Evolutionary conservation across 2,329 filamentous ascomycete species (phyloP).

Genomic region (Paracoccidioides brasiliensis): DNA sequence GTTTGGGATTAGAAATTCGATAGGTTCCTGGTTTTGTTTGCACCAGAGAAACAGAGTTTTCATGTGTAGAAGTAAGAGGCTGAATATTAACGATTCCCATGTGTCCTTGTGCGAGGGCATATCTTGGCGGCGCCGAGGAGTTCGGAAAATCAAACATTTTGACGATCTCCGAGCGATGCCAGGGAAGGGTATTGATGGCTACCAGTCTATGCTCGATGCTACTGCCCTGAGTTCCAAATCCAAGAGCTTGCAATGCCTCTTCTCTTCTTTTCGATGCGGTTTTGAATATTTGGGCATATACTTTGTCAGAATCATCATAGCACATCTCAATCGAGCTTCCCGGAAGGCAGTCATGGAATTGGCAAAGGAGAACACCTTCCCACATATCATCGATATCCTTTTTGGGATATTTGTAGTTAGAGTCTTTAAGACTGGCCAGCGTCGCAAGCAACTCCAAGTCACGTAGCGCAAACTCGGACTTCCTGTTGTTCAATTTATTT

Average conservation of each 20-base stretch:
- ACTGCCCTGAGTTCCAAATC: slow-evolving; percentile 39
- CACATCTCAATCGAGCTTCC: slow-evolving; percentile 96
- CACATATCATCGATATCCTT: slow-evolving; percentile 91
- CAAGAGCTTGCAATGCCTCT: slow-evolving; percentile 55
- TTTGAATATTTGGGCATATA: slow-evolving; percentile 72
- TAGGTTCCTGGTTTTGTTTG: slow-evolving; percentile 51
- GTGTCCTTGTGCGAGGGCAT: slow-evolving; percentile 35
- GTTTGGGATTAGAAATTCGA: slow-evolving; percentile 64
- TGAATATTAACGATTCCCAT: slow-evolving; percentile 31
- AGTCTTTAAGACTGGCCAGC: slow-evolving; percentile 57
- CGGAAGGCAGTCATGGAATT: slow-evolving; percentile 95
- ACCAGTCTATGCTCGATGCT: slow-evolving; percentile 37
- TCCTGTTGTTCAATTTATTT: slow-evolving; percentile 90
- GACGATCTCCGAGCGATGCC: slow-evolving; percentile 64
- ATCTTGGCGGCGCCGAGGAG: slow-evolving; percentile 17
- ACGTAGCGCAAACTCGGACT: slow-evolving; percentile 69
- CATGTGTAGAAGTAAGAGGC: slow-evolving; percentile 14
- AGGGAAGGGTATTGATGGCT: slow-evolving; percentile 76
- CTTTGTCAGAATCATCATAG: slow-evolving; percentile 85
- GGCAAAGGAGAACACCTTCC: slow-evolving; percentile 81
- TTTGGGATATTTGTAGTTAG: slow-evolving; percentile 81
- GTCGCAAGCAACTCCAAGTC: slow-evolving; percentile 83
- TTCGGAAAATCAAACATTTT: slow-evolving; percentile 39
- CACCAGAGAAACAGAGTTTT: slow-evolving; percentile 33
- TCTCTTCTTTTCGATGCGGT: slow-evolving; percentile 60